These are phyloP conservation scores for Diaporthe ampelina DNA, from an alignment of 2,329 filamentous ascomycete genomes.

Conservation along the genomic window DNA sequence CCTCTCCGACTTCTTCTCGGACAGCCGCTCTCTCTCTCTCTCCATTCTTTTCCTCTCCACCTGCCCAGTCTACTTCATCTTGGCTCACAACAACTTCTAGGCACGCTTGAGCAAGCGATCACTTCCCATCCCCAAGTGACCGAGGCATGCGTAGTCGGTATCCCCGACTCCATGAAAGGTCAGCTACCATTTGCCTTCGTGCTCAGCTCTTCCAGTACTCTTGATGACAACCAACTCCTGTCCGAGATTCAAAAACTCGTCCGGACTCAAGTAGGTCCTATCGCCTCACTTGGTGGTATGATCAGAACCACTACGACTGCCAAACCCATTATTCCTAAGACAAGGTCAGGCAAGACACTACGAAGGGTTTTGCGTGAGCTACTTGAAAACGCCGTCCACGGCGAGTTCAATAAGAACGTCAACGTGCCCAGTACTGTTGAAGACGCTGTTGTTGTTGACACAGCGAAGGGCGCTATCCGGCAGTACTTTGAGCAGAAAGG, in stretches of 20 bases:
- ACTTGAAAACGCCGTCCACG: conserved; percentile 84
- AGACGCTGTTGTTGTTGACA: conserved; percentile 80
- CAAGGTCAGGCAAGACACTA: conserved; percentile 91
- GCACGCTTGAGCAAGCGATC: conserved; percentile 91
- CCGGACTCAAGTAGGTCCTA: conserved; percentile 86
- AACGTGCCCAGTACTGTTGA: conserved; percentile 88
- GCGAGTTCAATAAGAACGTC: conserved; percentile 79
- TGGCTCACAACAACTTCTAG: conserved; percentile 56
- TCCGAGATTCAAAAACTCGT: conserved; percentile 81
- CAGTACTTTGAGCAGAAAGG: conserved; percentile 78
- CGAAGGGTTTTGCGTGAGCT: conserved; percentile 85
- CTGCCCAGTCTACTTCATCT: background rate
- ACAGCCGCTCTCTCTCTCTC: background rate
- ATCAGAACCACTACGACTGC: conserved; percentile 71
- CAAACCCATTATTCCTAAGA: conserved; percentile 90
- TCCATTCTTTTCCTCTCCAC: background rate
- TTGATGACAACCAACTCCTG: conserved; percentile 61
- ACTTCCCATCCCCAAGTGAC: conserved; percentile 83
- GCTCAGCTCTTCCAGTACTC: conserved; percentile 60
- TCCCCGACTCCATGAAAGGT: conserved; percentile 89
- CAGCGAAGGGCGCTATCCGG: conserved; percentile 77
- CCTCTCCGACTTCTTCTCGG: background rate
- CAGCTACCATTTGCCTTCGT: conserved; percentile 94
- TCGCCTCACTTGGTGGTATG: conserved; percentile 87
- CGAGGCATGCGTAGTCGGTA: conserved; percentile 88